Evolutionary conservation across 257 asterid species (phyloP), one percentile per base, ranked within the genome.

Genomic region (Plantago major): DNA sequence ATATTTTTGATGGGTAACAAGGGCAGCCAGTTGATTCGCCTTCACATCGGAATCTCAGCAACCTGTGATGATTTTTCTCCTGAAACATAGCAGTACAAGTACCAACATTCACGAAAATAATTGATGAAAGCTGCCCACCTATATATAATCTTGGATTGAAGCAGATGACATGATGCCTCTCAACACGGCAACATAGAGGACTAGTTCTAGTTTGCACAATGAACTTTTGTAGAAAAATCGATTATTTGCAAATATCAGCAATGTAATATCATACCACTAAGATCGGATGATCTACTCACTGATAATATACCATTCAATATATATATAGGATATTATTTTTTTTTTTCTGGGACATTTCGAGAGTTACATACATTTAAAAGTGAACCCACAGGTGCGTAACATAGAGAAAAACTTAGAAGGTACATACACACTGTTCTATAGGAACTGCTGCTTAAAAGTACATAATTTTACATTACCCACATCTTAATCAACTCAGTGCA

Each of bases 31-130:
- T 22, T 22, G 16, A 28, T 44, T 48, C 7, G 19, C 60, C 65
- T 54, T 37, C 48, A 55, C 55, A 18, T 44, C 11, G 37, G 57
- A 46, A 57, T 33, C 56, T 6, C 3, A 18, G 55, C 16, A 7
- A 54, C 42, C 33, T 60, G 52, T 28, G 62, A 33, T 33, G 40
- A 33, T 62, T 43, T 30, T 4, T 60, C 51, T 51, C 40, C 42
- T 6, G 70, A 55, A 42, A 17, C 59, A 26, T 56, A 46, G 49
- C 59, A 16, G 48, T 67, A 55, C n/a, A 71, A 52, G 42, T 30
- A 63, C 48, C 63, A 44, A 46, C 42, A 19, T 65, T 52, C 33
- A 54, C 22, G 45, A 43, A 54, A 47, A 60, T 62, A 71, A 52
- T 7, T 0, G 8, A 33, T 1, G 0, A 62, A 45, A n/a, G 19